A percentile compares a stretch with the other conserved stretches of the same genome.
Evolutionary conservation across 495 filamentous ascomycete species (phyloP).

Genomic region (Clavariopsis aquatica): DNA sequence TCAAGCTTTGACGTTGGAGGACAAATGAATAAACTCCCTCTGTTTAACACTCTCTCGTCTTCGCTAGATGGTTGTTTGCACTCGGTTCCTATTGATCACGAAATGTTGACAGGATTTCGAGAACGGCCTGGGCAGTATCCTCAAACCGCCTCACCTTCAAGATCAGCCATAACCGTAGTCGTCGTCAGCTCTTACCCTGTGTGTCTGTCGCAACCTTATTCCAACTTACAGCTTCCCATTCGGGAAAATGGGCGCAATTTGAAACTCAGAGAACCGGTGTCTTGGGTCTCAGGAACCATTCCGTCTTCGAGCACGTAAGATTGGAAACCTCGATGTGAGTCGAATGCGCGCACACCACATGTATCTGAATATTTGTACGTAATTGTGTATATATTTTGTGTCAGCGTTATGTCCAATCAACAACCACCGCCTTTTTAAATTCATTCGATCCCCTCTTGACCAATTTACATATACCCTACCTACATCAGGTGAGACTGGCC

Average conservation of each 20-base stretch:
- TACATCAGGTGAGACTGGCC: too few relatives aligned
- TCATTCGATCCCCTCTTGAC: too few relatives aligned
- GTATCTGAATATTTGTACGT: too few relatives aligned
- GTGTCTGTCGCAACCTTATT: background rate
- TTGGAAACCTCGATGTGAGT: background rate
- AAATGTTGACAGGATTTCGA: too few relatives aligned
- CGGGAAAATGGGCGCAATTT: background rate
- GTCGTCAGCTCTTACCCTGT: background rate
- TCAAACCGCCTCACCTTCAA: slow-evolving; percentile 1
- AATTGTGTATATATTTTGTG: too few relatives aligned
- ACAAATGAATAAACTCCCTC: too few relatives aligned
- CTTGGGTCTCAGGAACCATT: background rate
- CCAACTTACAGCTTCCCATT: background rate
- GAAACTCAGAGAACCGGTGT: background rate
- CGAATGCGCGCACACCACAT: background rate
- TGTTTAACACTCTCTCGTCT: too few relatives aligned
- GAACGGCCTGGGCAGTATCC: background rate
- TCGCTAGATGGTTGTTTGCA: background rate
- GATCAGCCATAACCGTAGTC: background rate
- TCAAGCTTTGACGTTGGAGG: too few relatives aligned
- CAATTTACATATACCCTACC: too few relatives aligned
- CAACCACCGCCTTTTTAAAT: too few relatives aligned
- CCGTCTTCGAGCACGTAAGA: background rate
- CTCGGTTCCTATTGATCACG: background rate
- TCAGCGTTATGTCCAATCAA: too few relatives aligned